Base-by-base conservation (phyloP, 2,329 filamentous ascomycete species). In the Aspergillus sp. region DNA sequence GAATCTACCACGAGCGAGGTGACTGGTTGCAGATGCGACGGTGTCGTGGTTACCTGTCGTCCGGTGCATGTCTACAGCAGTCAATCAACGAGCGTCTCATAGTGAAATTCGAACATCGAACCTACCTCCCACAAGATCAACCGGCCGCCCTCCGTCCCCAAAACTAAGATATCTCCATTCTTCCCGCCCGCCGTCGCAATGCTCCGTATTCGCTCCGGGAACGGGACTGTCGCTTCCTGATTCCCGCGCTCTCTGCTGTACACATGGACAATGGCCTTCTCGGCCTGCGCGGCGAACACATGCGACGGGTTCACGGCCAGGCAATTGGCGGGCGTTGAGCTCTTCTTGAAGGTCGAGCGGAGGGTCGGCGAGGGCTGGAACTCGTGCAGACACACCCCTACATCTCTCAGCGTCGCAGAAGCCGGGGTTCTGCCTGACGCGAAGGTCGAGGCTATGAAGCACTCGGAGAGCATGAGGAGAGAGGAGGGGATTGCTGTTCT, bases 121-220 rank as follows among this genome's bases (percentile, higher is more conserved):
- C 68, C 60, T 57, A 91, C 85, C 79, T 98, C 91, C 91, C 91
- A 98, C 2, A 93, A 61, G 49, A 94, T 82, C 44, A 96, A 61
- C 35, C 88, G 77, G 11, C 91, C 91, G 46, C 86, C 85, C 35
- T 80, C 77, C 1, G 86, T 93, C 8, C 91, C 91, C 34, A 93
- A 59, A 34, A 86, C 67, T 43, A 94, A 67, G 30, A 93, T 73
- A 35, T 62, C 54, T 26, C 61, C 60, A 33, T 69, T 65, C 42
- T 69, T 68, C 43, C 84, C 74, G 29, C 74, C 79, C 15, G 78
- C 76, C 34, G 93, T 68, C 14, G 78, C 72, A 49, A 93, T 64
- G 59, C 82, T 86, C 43, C 78, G 79, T 51, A 98, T 85, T 48
- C 79, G 75, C 60, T 96, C 89, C 0, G 82, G 79, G 49, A 98